Base-by-base conservation (phyloP, 2,329 filamentous ascomycete genomes). In the Thermothelomyces thermophilus region DNA sequence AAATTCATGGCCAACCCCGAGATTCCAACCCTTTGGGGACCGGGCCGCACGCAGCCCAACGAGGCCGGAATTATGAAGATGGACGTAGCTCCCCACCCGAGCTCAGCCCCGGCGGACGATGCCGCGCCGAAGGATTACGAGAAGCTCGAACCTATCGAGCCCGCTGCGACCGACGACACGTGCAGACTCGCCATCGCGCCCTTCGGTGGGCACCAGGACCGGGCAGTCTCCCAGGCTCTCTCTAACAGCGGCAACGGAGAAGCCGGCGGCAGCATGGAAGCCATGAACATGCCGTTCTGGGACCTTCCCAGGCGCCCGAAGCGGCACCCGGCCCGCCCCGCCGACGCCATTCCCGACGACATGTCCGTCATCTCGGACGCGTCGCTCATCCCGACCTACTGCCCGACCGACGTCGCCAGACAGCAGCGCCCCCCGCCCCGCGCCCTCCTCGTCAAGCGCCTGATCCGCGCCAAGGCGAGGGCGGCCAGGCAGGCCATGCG, bases 341-440 rank as follows among this genome's bases (percentile, higher is more conserved):
- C 36, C 2, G 43, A 51, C 51, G 11, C 20, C 24, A 39, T 48
- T 45, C 46, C 34, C 34, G 52, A 55, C 42, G 50, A 56, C 41
- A 53, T 55, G 52, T 58, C 53, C 22, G 48, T 58, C 35, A 56
- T 60, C 41, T 42, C 51, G 19, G 51, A 57, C 14, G 26, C 42
- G 39, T 57, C 54, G 6, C 44, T 57, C 11, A 55, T 60, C n/a
- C 58, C 56, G 9, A 57, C 56, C 28, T 58, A 58, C 37, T 47
- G 35, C 46, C 54, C 54, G 3, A 52, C 46, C 45, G 54, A 55
- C 43, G 26, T 54, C 37, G 48, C 42, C 39, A 42, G 41, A 26
- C 55, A 53, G 22, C 44, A 50, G 16, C 46, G 40, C 11, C 24
- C 42, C 10, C 47, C 34, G 7, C 48, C 48, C 20, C 52, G 41